Evolutionary conservation across 2,329 filamentous ascomycete genomes (phyloP), one percentile per base, ranked within the genome.

Genomic region (Hypoxylon sp.): DNA sequence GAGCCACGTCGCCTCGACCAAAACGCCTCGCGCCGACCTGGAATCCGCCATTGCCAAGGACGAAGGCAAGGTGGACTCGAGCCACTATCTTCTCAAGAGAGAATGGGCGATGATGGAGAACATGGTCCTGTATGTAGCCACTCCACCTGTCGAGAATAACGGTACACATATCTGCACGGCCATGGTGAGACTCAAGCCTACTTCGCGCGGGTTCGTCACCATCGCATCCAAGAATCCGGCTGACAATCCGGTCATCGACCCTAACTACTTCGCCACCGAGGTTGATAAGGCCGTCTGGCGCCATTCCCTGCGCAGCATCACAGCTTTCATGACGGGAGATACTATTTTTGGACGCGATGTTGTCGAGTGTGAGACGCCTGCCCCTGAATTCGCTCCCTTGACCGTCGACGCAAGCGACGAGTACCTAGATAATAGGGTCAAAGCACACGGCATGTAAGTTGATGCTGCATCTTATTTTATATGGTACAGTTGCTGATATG

Each of bases 101-200:
- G 42, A 60, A 17, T 62, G 61, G 31, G 62, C 63, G 4, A 43
- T 70, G 46, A 65, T 69, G 42, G 69, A 70, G 48, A 67, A 53
- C 21, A 45, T 70, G 1, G 49, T 70, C 23, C 48, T 70, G 43
- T 69, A 70, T 48, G 5, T 63, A 4, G 45, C 37, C 3, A 13
- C 46, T 7, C 55, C 59, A 11, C 59, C 56, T 9, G 9, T 56
- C 9, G 18, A 6, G 9, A 29, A 53, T 8, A 60, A 67, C 18
- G 64, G 66, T 5, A 60, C 33, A 2, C 33, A 37, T 11, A 37
- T 37, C 33, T 11, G 15, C 33, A 37, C 33, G 6, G 33, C 33
- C 2, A 15, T 61, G 3, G 62, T 67, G 50, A 60, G 23, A 3
- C 35, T 65, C 33, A 65, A 66, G 49, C 64, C 65, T 13, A 67